Base-by-base conservation (phyloP, 768 basidiomycete species). In the Phylloporus sp. region DNA sequence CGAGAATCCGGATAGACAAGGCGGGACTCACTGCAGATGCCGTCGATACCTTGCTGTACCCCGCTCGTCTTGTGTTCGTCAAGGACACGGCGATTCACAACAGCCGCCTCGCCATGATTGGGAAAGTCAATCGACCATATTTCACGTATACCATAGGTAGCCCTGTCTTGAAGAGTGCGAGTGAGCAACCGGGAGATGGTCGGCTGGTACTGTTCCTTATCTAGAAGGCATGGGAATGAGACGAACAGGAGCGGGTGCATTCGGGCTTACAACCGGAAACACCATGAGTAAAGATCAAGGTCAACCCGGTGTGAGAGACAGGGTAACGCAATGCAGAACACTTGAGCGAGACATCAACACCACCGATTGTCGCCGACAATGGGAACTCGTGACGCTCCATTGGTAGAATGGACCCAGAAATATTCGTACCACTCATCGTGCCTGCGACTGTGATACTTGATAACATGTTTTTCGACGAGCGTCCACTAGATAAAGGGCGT, bases 81-180 rank as follows among this genome's bases (percentile, higher is more conserved):
- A 26, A 69, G 61, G 18, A 59, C 39, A 41, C 26, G 31, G 16
- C 69, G 67, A 42, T 72, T 72, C n/a, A 68, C 41, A 6, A 49
- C 46, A 13, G 70, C 70, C 10, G 71, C 56, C 45, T 73, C 62
- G 6, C 72, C 70, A 28, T 72, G 70, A 45, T 72, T 72, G 1
- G 69, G 72, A 48, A 70, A 59, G 45, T 72, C 70, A 3, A 72
- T 53, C 3, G 65, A 60, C 70, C 70, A 71, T 49, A 72, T 61
- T 40, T 71, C 70, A 3, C 61, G 58, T 18, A 71, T 60, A 24
- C 48, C 55, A 29, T 59, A 64, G 3, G 55, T 48, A 4, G 56
- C 52, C 7, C 16, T 40, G 18, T 52, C 38, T 11, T 43, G 43
- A 42, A 53, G 50, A 27, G 35, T 35, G 34, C 52, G 50, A 27